These are phyloP conservation scores for Monilinia aucupariae DNA, from an alignment of 2,329 filamentous ascomycete species.

Conservation along the genomic window DNA sequence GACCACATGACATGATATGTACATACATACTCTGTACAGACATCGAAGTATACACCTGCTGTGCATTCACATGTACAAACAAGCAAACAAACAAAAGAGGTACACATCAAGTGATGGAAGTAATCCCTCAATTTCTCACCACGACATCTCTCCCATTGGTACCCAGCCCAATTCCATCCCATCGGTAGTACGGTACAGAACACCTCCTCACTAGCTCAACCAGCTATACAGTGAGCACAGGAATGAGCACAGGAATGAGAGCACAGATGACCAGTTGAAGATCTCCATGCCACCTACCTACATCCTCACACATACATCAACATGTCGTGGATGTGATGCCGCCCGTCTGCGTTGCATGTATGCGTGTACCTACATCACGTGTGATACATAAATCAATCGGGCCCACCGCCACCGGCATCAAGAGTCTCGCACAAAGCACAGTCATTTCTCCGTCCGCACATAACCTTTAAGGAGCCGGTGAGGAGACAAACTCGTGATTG, in stretches of 20 bases:
- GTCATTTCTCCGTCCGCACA: not conserved
- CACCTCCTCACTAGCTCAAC: not conserved
- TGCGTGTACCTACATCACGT: not conserved
- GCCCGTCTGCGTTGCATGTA: not conserved
- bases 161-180: not conserved
- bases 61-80: not conserved
- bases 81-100: too few species aligned
- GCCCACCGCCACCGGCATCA: not conserved
- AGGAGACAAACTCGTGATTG: too few species aligned
- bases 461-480: not conserved
- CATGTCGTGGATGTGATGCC: not conserved
- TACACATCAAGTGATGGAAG: not conserved
- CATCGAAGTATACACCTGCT: not conserved
- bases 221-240: not conserved
- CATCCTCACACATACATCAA: too few species aligned
- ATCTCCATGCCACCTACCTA: not conserved
- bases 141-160: not conserved
- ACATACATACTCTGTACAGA: not conserved
- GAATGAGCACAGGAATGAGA: too few species aligned
- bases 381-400: not conserved
- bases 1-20: not conserved
- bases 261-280: slow-evolving; percentile 1
- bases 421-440: too few species aligned
- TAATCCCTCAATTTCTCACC: not conserved
- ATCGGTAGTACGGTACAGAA: not conserved